These are phyloP conservation scores for Pythium utonaiense DNA, from an alignment of 352 stramenopile genomes.

Conservation along the genomic window DNA sequence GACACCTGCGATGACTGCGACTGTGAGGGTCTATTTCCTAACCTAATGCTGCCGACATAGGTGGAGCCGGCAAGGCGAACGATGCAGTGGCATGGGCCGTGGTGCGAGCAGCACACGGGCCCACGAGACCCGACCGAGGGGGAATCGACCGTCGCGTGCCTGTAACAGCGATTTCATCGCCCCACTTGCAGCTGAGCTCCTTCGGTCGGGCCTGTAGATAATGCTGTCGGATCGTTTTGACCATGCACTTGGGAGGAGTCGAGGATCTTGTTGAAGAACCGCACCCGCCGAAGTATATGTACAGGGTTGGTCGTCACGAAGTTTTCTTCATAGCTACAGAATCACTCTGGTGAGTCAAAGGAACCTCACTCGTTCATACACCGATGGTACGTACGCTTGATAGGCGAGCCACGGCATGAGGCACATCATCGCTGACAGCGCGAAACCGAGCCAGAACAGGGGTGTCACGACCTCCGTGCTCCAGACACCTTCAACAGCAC, in stretches of 20 bases:
- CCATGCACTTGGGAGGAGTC: constrained; percentile 41
- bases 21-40: background rate
- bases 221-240: constrained; percentile 1
- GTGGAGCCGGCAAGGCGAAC: background rate
- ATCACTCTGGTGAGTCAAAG: background rate
- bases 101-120: too few species aligned
- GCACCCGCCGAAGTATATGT: constrained; percentile 66
- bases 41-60: background rate
- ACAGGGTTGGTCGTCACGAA: constrained; percentile 70
- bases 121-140: too few species aligned
- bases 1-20: background rate
- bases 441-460: constrained; percentile 64
- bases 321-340: constrained; percentile 64
- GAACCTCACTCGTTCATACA: background rate
- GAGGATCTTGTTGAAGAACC: constrained; percentile 71
- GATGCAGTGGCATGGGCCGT: too few species aligned
- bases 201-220: constrained; percentile 8
- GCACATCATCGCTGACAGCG: constrained; percentile 36
- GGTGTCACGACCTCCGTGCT: constrained; percentile 26
- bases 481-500: constrained; percentile 51
- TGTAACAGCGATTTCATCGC: background rate
- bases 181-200: background rate
- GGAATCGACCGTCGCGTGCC: background rate
- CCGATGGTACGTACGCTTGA: constrained; percentile 46
- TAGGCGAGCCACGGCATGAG: constrained; percentile 60